These are phyloP conservation scores for Exophiala oligosperma DNA, from an alignment of 2,329 filamentous ascomycete genomes.

Conservation along the genomic window DNA sequence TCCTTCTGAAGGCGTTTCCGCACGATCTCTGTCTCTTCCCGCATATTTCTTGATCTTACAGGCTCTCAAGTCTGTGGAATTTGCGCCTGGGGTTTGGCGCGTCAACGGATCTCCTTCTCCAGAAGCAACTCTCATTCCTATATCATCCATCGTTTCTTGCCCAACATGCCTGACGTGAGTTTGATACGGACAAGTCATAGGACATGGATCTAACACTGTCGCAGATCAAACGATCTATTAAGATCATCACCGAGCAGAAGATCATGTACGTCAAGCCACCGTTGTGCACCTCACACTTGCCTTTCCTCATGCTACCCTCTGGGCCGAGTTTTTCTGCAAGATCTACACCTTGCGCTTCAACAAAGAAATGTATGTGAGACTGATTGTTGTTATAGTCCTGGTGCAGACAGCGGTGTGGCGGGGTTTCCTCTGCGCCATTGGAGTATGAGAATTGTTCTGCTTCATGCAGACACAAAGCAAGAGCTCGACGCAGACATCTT, in stretches of 20 bases:
- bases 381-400: constrained; percentile 49
- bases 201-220: not conserved
- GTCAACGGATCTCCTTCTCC: not conserved
- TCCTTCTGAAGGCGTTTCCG: not conserved
- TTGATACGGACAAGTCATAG: too few species aligned
- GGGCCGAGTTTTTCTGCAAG: too few species aligned
- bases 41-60: not conserved
- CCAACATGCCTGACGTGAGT: constrained; percentile 28
- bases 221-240: constrained; percentile 79
- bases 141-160: not conserved
- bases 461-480: constrained; percentile 62
- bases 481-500: constrained; percentile 85
- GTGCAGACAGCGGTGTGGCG: constrained; percentile 77
- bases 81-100: not conserved
- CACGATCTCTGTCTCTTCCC: not conserved
- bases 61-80: not conserved
- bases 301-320: too few species aligned
- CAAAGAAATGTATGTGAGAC: not conserved
- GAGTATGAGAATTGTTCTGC: constrained; percentile 80
- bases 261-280: constrained; percentile 67
- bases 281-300: too few species aligned
- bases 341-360: too few species aligned
- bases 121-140: not conserved
- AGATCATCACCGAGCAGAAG: constrained; percentile 89
- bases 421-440: constrained; percentile 92